phyloP scores from a whole-genome alignment of 352 stramenopile genomes.

The Pythium diclinum region DNA sequence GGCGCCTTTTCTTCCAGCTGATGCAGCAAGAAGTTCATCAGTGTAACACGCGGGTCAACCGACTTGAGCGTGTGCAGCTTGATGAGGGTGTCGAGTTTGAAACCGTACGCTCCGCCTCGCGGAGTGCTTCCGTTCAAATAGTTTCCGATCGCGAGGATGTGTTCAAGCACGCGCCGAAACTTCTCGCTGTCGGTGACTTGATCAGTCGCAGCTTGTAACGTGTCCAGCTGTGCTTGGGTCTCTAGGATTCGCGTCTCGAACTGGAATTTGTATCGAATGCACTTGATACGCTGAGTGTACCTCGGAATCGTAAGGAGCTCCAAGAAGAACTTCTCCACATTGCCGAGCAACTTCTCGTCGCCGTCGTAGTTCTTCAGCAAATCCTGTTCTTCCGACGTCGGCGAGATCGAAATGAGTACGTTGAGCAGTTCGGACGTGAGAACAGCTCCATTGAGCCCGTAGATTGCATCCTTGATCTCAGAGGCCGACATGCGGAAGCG shows the following conservation, averaged over 20 bases:
- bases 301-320: constrained; percentile 82
- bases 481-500: constrained; percentile 91
- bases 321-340: constrained; percentile 87
- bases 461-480: constrained; percentile 86
- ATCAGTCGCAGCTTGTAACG: constrained; percentile 73
- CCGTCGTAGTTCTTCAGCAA: constrained; percentile 91
- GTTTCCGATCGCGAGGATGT: constrained; percentile 90
- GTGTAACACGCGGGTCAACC: constrained; percentile 68
- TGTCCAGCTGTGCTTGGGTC: constrained; percentile 80
- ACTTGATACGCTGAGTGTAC: constrained; percentile 88
- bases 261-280: constrained; percentile 81
- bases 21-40: constrained; percentile 81
- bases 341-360: constrained; percentile 79
- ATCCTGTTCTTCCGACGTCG: constrained; percentile 88
- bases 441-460: constrained; percentile 66
- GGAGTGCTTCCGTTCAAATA: constrained; percentile 90
- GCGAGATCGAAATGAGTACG: constrained; percentile 86
- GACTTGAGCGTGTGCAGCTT: constrained; percentile 89
- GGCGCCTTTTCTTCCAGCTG: constrained; percentile 76
- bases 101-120: constrained; percentile 87
- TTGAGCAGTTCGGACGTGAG: constrained; percentile 83
- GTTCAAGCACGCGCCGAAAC: constrained; percentile 71
- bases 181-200: constrained; percentile 80
- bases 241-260: constrained; percentile 85
- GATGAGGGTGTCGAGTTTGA: constrained; percentile 88